phyloP scores from a whole-genome alignment of 83 land plant species.

The Diphasiastrum complanatum region DNA sequence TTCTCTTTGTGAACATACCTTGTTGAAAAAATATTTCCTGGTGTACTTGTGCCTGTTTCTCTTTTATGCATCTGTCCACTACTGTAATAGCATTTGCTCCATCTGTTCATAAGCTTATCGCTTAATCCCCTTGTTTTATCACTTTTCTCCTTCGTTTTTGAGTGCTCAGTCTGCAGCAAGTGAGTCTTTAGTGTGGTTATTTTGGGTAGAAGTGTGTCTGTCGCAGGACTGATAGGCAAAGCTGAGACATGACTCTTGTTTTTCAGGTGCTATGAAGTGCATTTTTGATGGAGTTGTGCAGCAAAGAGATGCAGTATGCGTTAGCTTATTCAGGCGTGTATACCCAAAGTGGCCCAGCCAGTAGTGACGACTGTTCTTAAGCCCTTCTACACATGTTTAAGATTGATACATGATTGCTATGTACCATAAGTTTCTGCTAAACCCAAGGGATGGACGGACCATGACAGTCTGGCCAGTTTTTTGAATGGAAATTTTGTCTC shows the following conservation, averaged over 20 bases:
- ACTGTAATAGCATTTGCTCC: neutral
- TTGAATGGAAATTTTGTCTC: too few species aligned
- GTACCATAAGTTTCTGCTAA: too few species aligned
- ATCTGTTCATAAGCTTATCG: neutral
- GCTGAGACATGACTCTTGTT: slow-evolving; percentile 6
- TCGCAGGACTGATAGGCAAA: neutral
- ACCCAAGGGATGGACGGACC: too few species aligned
- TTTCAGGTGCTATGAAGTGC: slow-evolving; percentile 90
- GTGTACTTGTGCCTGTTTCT: neutral
- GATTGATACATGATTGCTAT: too few species aligned
- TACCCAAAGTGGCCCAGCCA: slow-evolving; percentile 98
- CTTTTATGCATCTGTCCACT: neutral
- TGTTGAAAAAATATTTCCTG: too few species aligned
- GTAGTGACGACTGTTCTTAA: too few species aligned
- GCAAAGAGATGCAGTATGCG: slow-evolving; percentile 86
- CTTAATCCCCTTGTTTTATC: neutral
- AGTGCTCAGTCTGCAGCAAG: too few species aligned
- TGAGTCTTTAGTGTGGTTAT: too few species aligned
- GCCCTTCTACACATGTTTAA: too few species aligned
- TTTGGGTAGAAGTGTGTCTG: neutral
- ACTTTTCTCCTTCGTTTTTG: neutral
- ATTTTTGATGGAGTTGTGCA: slow-evolving; percentile 74
- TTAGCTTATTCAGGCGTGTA: slow-evolving; percentile 77
- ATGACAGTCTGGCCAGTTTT: too few species aligned
- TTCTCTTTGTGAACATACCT: too few species aligned